phyloP scores from a whole-genome alignment of 805 yeast genomes.

The Pichia cabralensis region DNA sequence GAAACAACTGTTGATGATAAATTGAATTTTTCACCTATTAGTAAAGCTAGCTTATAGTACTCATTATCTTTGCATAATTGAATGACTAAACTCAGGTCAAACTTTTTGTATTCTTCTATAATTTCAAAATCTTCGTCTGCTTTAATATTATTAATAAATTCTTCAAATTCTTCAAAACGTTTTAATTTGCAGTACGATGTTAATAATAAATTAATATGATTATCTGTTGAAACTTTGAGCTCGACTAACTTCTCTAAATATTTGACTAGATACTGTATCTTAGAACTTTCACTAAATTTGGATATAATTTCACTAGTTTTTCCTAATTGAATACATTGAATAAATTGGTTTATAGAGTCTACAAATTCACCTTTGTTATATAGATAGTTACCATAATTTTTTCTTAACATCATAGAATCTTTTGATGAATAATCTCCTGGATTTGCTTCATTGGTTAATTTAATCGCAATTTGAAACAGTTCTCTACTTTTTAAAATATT shows the following conservation, averaged over 20 bases:
- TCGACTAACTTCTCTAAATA: slow-evolving; percentile 56
- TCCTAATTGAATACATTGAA: slow-evolving; percentile 35
- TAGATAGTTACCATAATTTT: slow-evolving; percentile 61
- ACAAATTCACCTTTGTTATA: slow-evolving; percentile 55
- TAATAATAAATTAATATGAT: slow-evolving; percentile 71
- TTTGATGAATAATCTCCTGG: slow-evolving; percentile 19
- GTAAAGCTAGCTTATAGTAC: slow-evolving; percentile 55
- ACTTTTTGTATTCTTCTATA: slow-evolving; percentile 30
- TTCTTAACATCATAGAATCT: slow-evolving; percentile 34
- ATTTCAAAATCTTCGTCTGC: slow-evolving; percentile 27
- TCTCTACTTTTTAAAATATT: slow-evolving; percentile 61
- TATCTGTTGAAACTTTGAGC: slow-evolving; percentile 49
- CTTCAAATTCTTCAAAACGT: slow-evolving; percentile 42
- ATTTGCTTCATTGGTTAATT: slow-evolving; percentile 40
- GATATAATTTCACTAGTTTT: slow-evolving; percentile 71
- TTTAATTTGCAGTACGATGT: slow-evolving; percentile 76
- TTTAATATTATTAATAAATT: slow-evolving; percentile 39
- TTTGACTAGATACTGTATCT: slow-evolving; percentile 50
- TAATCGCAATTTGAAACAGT: slow-evolving; percentile 61
- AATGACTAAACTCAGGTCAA: slow-evolving; percentile 62
- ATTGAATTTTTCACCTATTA: slow-evolving; percentile 58
- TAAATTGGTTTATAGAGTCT: slow-evolving; percentile 67
- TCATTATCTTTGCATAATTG: slow-evolving; percentile 65
- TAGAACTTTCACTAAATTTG: slow-evolving; percentile 68
- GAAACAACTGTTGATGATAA: slow-evolving; percentile 70